A percentile compares a stretch with the other conserved stretches of the same genome.
Conservation (phyloP, 805 yeast genomes). For the Myxozyma monticola region DNA sequence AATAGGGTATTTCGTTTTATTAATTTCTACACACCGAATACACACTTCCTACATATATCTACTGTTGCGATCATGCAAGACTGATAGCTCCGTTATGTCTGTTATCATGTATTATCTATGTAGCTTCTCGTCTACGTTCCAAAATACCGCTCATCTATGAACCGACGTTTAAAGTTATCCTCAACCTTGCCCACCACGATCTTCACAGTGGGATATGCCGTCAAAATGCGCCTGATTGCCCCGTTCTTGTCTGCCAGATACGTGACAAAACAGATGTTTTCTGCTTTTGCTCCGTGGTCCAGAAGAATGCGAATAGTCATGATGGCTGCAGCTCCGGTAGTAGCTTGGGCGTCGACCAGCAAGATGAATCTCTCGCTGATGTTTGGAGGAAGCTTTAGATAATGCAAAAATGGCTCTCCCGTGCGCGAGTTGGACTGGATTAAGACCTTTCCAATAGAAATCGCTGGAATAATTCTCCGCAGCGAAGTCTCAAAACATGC, state of each 20-base stretch:
- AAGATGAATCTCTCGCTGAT: slow-evolving; percentile 45
- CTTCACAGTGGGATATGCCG: slow-evolving; percentile 70
- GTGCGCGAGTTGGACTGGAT: slow-evolving; percentile 86
- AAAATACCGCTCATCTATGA: slow-evolving; percentile 28
- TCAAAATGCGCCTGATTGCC: slow-evolving; percentile 69
- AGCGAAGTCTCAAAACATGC: slow-evolving; percentile 85
- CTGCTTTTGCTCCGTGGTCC: slow-evolving; percentile 70
- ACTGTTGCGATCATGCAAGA: no score
- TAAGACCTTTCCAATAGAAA: slow-evolving; percentile 75
- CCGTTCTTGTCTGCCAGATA: slow-evolving; percentile 70
- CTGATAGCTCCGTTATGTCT: no score
- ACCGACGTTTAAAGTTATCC: slow-evolving; percentile 22
- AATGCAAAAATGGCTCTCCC: slow-evolving; percentile 92
- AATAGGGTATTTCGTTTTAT: slow-evolving; percentile 4
- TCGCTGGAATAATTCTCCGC: slow-evolving; percentile 72
- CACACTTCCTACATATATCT: no score
- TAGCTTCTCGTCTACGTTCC: slow-evolving; percentile 18
- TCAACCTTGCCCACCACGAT: slow-evolving; percentile 65
- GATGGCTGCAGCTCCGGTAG: slow-evolving; percentile 89
- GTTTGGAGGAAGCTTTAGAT: slow-evolving; percentile 64
- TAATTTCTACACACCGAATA: no score
- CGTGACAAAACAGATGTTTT: slow-evolving; percentile 65
- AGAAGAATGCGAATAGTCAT: slow-evolving; percentile 89
- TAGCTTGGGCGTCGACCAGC: slow-evolving; percentile 81
- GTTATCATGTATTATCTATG: not conserved